Evolutionary conservation across 305 asterid species (phyloP), one percentile per base, ranked within the genome.

Genomic region (Solanum hybrid): DNA sequence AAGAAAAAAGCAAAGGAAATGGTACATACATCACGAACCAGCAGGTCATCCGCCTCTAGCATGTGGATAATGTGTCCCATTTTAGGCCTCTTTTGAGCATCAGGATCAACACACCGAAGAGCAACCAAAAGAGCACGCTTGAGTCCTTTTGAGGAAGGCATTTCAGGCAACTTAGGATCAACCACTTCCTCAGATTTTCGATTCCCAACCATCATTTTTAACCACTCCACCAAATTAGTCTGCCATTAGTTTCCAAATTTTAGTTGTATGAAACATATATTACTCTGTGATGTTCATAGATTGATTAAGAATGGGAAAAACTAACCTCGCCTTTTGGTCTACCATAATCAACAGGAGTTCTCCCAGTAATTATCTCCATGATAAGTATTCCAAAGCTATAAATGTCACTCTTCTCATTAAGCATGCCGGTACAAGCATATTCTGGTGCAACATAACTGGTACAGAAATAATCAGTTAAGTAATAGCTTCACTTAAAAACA

Each of bases 401-500:
- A 46, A 96, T 91, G 87, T 97, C 99, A 87, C 98, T 96, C 92
- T 94, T 96, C 92, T 96, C 99, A 87, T 91, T 97, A 91, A 97
- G 94, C 99, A 96, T 96, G 69, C 99, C 99, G 5, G 98, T 95
- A 92, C 96, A 95, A 72, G 99, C 99, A 88, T 97, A 96, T 91
- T 96, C 99, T 9, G 99, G 99, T 71, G 98, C 98, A 89, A 97
- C 98, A 91, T 97, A 96, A 79, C 99, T 97, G 89, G 91, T 89
- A 79, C 38, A 85, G 88, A 89, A 79, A 46, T 38, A 64, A 20
- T 22, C 60, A 37, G 77, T 85, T 34, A 88, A 86, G 24, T 34
- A 78, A 82, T 27, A 40, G 34, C 72, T 72, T 34, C 12, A 37
- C 36, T 37, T 26, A 38, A 69, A 24, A 64, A 66, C 13, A 24